Base-by-base conservation (phyloP, 805 yeast genomes). In the Ogataea methylovora region DNA sequence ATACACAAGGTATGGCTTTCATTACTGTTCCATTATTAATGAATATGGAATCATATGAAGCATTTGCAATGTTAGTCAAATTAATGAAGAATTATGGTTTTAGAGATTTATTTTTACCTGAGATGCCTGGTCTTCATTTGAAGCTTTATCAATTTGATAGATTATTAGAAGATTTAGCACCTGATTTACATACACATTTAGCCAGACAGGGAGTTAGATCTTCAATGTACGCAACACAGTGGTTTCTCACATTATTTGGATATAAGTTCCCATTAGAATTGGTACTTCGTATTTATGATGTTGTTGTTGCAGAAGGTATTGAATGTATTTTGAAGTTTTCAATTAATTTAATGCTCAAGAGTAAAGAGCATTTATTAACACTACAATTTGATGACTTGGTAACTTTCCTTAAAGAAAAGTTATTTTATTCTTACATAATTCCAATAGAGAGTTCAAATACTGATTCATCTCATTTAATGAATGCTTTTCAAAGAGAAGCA, bases 1-100 rank as follows among this genome's bases (percentile, higher is more conserved):
- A 92, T 51, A 92, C 97, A 2, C 98, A 92, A 58, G 97, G 98
- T 7, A 87, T 92, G 96, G 94, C 94, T 2, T 92, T 92, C 51
- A 75, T 92, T 29, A 74, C 84, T 0, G 86, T 86, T 5, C 97
- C 98, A 2, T 58, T 92, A 31, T 63, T 87, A 29, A 67, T 88
- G 63, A 84, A 84, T 46, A 73, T 86, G 78, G 69, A 63, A 25
- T 95, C 88, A 44, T 68, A 80, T 30, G 97, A 90, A 54, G 78
- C 95, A 4, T 90, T 90, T 59, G 77, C 92, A 39, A 56, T 88
- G 46, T 64, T 90, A 29, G 84, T 80, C 12, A 77, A 76, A 30
- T 65, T 92, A 40, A 88, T 92, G 97, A 78, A 81, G 46, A 77
- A 73, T 28, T 92, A 92, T 55, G 76, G 76, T n/a, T 65, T 92